Base-by-base conservation (phyloP, 306 rosid species). In the Corylus heterophylla region DNA sequence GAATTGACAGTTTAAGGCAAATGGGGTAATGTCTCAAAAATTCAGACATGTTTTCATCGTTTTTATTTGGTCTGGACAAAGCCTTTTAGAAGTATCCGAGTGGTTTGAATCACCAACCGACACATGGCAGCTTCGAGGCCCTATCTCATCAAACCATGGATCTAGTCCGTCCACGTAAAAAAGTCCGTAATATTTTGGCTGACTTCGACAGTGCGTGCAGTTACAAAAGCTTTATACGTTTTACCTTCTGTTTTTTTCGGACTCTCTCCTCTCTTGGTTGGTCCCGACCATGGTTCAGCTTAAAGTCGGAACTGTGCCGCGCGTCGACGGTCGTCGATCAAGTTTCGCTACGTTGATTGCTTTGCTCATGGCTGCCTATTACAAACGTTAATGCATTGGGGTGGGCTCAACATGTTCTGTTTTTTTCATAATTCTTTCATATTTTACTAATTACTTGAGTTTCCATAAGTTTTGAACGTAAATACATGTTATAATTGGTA, bases 1-100 rank as follows among this genome's bases (percentile, higher is more conserved):
- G 47, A 64, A 64, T 64, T 31, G 70, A 64, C 70, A 35, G 70
- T 64, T 64, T 39, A 35, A 64, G 47, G 78, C 71, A 83, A 70
- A 29, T 62, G 56, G 75, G 85, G 35, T 48, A 59, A 69, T 84
- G 87, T 84, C 82, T 77, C 87, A 44, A 16, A 69, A 73, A 84
- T 81, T 84, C 87, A 82, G 85, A 84, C 87, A 84, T 81, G 87
- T 80, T 84, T 42, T 74, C 80, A 64, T 74, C 80, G 78, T 74
- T 84, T 68, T 54, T 85, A 74, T 77, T 66, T 49, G 79, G 82
- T 75, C 20, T 84, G 17, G 81, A 69, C 87, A 76, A 76, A 39
- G 50, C 47, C 47, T 35, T 67, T 63, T 25, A 4, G 14, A 54
- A 48, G 69, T 66, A 76, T 55, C 76, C 52, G 22, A 76, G 42